These are phyloP conservation scores for Zarea fungicola DNA, from an alignment of 2,329 filamentous ascomycete genomes.

Conservation along the genomic window DNA sequence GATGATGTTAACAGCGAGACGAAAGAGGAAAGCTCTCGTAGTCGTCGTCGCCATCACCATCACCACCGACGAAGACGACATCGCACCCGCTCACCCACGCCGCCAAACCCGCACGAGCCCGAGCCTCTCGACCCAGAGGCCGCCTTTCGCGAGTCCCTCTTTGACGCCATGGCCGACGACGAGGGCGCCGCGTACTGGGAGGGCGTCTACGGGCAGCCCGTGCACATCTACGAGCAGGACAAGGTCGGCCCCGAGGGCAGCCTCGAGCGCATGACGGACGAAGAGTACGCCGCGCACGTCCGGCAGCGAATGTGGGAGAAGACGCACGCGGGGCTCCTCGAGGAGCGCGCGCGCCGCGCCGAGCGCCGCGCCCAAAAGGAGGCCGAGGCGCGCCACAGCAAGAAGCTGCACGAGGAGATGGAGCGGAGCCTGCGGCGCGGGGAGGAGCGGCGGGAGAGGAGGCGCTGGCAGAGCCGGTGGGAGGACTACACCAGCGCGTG, in stretches of 20 bases:
- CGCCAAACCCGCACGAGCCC: constrained; percentile 41
- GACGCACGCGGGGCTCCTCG: constrained; percentile 75
- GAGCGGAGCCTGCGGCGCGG: constrained; percentile 64
- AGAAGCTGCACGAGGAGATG: constrained; percentile 57
- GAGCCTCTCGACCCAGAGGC: constrained; percentile 58
- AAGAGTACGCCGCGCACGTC: constrained; percentile 85
- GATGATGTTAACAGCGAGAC: constrained; percentile 12
- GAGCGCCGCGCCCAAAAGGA: constrained; percentile 46
- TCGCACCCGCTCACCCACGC: constrained; percentile 39
- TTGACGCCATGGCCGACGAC: constrained; percentile 94
- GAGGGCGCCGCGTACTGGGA: constrained; percentile 96
- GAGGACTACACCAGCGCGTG: constrained; percentile 59
- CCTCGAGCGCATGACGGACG: constrained; percentile 83
- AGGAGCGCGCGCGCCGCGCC: constrained; percentile 63
- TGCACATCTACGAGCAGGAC: constrained; percentile 67
- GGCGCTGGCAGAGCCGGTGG: constrained; percentile 57
- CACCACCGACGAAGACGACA: constrained; percentile 18
- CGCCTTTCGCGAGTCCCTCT: constrained; percentile 89
- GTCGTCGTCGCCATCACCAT: constrained; percentile 26
- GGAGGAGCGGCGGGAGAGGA: constrained; percentile 54
- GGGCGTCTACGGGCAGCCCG: constrained; percentile 90
- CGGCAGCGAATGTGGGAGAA: constrained; percentile 92
- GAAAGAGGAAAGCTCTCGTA: constrained; percentile 14
- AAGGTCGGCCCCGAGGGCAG: constrained; percentile 42
- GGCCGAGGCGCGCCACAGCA: constrained; percentile 45